Evolutionary conservation across 1,284 basidiomycete genomes (phyloP), one percentile per base, ranked within the genome.

Genomic region (Singerocomus rubriflavus): DNA sequence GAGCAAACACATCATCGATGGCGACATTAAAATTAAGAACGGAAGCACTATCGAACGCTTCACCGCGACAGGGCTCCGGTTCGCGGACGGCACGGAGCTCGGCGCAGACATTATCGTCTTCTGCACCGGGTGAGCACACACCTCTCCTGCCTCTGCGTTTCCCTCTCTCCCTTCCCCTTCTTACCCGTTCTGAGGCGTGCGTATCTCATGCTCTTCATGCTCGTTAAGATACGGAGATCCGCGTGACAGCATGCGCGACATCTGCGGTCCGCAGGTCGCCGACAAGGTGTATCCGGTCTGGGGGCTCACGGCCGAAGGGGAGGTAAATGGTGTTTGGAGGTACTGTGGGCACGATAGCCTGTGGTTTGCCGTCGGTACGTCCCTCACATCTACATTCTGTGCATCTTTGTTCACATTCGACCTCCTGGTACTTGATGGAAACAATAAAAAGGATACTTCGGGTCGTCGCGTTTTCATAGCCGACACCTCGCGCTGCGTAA

Each of bases 21-120:
- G 77, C 16, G 58, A 68, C 13, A 78, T 80, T 59, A 75, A 73
- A 46, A 57, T 80, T 52, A 74, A 73, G 61, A 68, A 58, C 44
- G 75, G 73, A 7, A 60, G 60, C 30, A 57, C 69, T n/a, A 72
- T 76, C 43, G 59, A 66, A 26, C 44, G 58, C 1, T 72, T 69
- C 52, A 71, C 66, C 0, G 58, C 70, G 53, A 63, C 53, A 7
- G 70, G 68, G 5, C 62, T 78, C 46, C 59, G 57, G 39, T 72
- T 80, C 48, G 68, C 57, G 30, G 76, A 79, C 46, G 76, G 75
- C 11, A 69, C 68, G 1, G 66, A 69, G 35, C 61, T 77, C n/a
- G 57, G 71, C 17, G 77, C 72, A 33, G 77, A 81, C 54, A 51
- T 78, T 16, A 69, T 80, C 16, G 56, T 80, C 30, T 76, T 77